Conservation (phyloP, 1,284 basidiomycete genomes). For the Ustilago loliicola region DNA sequence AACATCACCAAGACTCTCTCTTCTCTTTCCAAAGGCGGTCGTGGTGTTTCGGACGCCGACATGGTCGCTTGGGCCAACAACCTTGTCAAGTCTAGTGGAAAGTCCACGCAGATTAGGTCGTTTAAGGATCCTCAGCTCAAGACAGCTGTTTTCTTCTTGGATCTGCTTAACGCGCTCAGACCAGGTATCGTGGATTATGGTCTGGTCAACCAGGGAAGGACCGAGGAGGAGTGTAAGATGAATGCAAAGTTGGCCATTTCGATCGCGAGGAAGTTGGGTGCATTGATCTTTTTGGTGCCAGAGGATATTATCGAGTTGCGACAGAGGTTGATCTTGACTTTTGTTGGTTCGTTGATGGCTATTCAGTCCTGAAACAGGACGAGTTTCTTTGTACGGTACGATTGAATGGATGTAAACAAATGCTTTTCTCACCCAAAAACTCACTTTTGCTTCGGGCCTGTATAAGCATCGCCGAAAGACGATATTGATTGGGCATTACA, state of each 20-base stretch:
- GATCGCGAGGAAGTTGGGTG: constrained; percentile 96
- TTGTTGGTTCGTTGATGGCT: constrained; percentile 74
- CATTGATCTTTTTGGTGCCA: constrained; percentile 95
- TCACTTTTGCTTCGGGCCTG: neutral
- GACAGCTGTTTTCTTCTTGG: constrained; percentile 92
- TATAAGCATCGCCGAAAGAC: too few species aligned
- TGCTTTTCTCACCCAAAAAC: neutral
- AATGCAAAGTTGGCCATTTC: constrained; percentile 93
- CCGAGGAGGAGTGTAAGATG: constrained; percentile 89
- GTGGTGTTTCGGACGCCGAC: constrained; percentile 88
- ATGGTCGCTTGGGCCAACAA: constrained; percentile 97
- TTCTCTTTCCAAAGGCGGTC: constrained; percentile 80
- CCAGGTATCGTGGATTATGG: constrained; percentile 95
- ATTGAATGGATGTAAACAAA: neutral
- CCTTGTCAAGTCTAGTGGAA: constrained; percentile 82
- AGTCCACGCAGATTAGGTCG: constrained; percentile 80
- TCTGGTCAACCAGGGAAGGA: constrained; percentile 79
- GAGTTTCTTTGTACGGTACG: neutral
- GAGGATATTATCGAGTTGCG: constrained; percentile 76
- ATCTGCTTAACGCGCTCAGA: constrained; percentile 88
- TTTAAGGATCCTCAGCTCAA: constrained; percentile 95
- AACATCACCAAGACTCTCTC: constrained; percentile 93
- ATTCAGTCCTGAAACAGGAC: constrained; percentile 26
- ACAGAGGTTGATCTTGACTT: constrained; percentile 73
- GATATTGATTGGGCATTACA: too few species aligned